Evolutionary conservation across 1,139 yeast genomes (phyloP).

Genomic region (Blastobotrys petasosporus): DNA sequence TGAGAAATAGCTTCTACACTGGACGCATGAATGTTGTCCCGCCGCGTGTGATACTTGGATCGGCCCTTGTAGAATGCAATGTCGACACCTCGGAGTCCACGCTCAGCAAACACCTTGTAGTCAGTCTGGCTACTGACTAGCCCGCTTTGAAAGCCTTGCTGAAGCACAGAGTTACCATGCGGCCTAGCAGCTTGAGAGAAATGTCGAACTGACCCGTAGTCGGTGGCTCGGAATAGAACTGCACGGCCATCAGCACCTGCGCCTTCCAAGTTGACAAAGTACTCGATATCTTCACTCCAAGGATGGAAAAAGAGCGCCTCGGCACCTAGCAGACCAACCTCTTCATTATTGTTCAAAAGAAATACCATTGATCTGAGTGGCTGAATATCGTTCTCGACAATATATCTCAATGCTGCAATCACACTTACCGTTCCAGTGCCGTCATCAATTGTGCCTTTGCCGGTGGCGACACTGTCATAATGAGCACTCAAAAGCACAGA

Average conservation of each 20-base stretch:
- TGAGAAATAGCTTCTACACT: constrained; percentile 69
- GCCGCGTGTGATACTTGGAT: constrained; percentile 71
- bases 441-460: constrained; percentile 86
- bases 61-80: constrained; percentile 72
- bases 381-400: constrained; percentile 38
- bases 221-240: constrained; percentile 75
- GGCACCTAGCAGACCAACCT: constrained; percentile 84
- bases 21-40: constrained; percentile 64
- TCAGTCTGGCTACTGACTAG: constrained; percentile 79
- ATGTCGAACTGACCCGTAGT: constrained; percentile 62
- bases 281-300: constrained; percentile 59
- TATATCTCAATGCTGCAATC: constrained; percentile 60
- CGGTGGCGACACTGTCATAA: constrained; percentile 83
- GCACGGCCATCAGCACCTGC: constrained; percentile 94
- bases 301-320: constrained; percentile 66
- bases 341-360: constrained; percentile 88
- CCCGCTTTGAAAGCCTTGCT: constrained; percentile 75
- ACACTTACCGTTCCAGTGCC: constrained; percentile 88
- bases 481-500: constrained; percentile 79
- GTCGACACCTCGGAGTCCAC: constrained; percentile 69
- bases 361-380: constrained; percentile 71
- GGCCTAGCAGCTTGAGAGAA: constrained; percentile 48
- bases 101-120: constrained; percentile 58
- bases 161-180: constrained; percentile 71
- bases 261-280: constrained; percentile 85